phyloP scores from a whole-genome alignment of 2,329 filamentous ascomycete species.

The Onygenales sp. region DNA sequence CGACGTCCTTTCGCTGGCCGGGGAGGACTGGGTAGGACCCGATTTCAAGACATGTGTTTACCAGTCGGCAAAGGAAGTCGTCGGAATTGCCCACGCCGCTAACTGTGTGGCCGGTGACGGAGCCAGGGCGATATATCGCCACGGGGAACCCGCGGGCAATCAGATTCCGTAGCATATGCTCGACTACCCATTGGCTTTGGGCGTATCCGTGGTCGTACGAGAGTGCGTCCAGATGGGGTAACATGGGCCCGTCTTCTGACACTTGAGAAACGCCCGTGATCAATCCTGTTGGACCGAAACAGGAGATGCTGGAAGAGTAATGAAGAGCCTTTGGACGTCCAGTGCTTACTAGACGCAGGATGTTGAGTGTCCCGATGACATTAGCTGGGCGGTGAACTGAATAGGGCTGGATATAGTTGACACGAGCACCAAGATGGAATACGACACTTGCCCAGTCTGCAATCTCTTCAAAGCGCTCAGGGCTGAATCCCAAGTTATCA shows the following conservation, averaged over 20 bases:
- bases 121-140: slow-evolving; percentile 67
- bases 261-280: slow-evolving; percentile 12
- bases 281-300: slow-evolving; percentile 17
- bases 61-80: slow-evolving; percentile 73
- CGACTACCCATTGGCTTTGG: slow-evolving; percentile 70
- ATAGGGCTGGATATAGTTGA: slow-evolving; percentile 69
- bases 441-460: slow-evolving; percentile 25
- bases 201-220: slow-evolving; percentile 68
- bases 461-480: slow-evolving; percentile 47
- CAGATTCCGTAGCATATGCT: slow-evolving; percentile 60
- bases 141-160: slow-evolving; percentile 62
- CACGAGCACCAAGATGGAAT: slow-evolving; percentile 66
- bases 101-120: slow-evolving; percentile 61
- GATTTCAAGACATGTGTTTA: slow-evolving; percentile 72
- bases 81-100: slow-evolving; percentile 60
- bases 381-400: slow-evolving; percentile 58
- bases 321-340: slow-evolving; percentile 15
- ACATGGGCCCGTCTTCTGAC: slow-evolving; percentile 13
- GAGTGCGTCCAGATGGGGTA: slow-evolving; percentile 14
- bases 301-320: slow-evolving; percentile 18
- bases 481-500: slow-evolving; percentile 46
- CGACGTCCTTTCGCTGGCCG: slow-evolving; percentile 18
- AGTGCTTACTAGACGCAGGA: slow-evolving; percentile 55
- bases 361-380: slow-evolving; percentile 63
- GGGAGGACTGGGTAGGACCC: slow-evolving; percentile 22